A percentile compares a stretch with the other conserved stretches of the same genome.
These are phyloP conservation scores for Aurinia saxatilis DNA, from an alignment of 345 rosid genomes.

Conservation along the genomic window DNA sequence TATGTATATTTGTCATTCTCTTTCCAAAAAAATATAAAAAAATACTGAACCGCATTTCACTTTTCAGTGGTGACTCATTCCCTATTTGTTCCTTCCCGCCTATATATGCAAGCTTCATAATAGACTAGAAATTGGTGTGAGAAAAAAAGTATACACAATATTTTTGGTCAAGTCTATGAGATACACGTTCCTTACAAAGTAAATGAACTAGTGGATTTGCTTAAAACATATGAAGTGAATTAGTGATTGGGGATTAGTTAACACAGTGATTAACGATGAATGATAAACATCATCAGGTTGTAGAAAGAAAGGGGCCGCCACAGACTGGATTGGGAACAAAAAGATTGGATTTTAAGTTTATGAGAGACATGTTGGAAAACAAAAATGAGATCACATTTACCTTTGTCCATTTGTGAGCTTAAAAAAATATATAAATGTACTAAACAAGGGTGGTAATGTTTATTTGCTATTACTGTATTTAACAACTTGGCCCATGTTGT, in stretches of 20 bases:
- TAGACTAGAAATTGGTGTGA: too few relatives aligned
- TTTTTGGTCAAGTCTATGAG: neutral
- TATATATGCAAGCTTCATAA: too few relatives aligned
- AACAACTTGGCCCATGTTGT: conserved; percentile 31
- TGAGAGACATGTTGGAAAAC: conserved; percentile 22
- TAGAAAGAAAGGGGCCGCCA: conserved; percentile 13
- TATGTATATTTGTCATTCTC: too few relatives aligned
- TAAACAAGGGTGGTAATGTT: neutral
- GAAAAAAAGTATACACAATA: too few relatives aligned
- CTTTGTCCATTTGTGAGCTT: conserved; percentile 17
- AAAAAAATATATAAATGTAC: neutral
- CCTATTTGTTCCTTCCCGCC: too few relatives aligned
- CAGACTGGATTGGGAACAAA: conserved; percentile 11
- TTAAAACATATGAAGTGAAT: neutral
- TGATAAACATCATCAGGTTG: neutral
- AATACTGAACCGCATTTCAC: too few relatives aligned
- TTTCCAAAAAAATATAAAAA: too few relatives aligned
- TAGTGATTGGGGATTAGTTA: conserved; percentile 8
- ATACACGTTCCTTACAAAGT: neutral
- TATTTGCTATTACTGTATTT: neutral
- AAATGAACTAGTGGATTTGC: neutral
- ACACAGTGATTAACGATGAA: conserved; percentile 6
- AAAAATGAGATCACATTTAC: neutral
- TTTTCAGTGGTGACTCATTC: too few relatives aligned
- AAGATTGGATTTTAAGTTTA: conserved; percentile 1